Base-by-base conservation (phyloP, 805 yeast species). In the Metschnikowia peoriensis region DNA sequence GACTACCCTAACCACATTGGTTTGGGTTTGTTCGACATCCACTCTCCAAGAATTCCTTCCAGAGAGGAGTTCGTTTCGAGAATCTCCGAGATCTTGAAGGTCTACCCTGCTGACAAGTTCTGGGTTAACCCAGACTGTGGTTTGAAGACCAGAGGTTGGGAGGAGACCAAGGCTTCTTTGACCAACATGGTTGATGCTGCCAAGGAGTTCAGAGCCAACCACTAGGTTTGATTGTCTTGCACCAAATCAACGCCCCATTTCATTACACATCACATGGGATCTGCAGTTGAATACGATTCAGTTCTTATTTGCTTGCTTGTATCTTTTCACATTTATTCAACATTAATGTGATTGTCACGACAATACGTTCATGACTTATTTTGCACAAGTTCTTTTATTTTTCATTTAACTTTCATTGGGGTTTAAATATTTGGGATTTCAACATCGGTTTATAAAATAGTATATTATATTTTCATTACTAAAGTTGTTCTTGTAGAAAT, bases 101-200 rank as follows among this genome's bases (percentile, higher is more conserved):
- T 89, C 57, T 93, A 93, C 84, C 97, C 97, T 75, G 96, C 94
- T 72, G 89, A 89, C 77, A 93, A 92, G 79, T 89, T 94, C 85
- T 94, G 99, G 99, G 96, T 94, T 73, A 94, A 94, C 96, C 99
- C 99, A 71, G 99, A 94, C 83, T 94, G 99, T 86, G 99, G 99
- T 85, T 86, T 94, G 78, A 94, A 94, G 89, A 94, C 99, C 76
- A 92, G 99, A 87, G 97, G 96, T 67, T 94, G 99, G 99, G 90
- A 88, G 67, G 99, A 94, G 85, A 89, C 93, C 68, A 90, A 80
- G 73, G 91, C 86, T 71, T 90, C 96, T 69, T 86, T 94, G 78
- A 89, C 96, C 76, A 89, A 94, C 81, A 94, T 94, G 99, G 98
- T 94, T 74, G 94, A 88, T 65, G 98, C 99, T 71, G 98, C 98